Evolutionary conservation across 2,329 filamentous ascomycete species (phyloP).

Genomic region (Cryphonectria naterciae): DNA sequence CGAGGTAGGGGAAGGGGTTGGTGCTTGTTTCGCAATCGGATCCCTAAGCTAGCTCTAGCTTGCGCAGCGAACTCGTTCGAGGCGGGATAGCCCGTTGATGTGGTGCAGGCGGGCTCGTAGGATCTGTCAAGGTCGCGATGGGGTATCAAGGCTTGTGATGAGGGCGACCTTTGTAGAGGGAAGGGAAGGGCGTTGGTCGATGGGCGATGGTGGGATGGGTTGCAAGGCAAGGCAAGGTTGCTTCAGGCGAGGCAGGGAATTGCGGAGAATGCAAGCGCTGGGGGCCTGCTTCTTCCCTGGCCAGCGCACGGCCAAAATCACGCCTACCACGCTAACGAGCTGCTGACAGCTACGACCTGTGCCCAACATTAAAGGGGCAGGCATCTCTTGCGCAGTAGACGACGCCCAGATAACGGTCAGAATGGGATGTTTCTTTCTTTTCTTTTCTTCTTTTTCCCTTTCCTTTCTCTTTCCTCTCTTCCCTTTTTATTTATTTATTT

Average conservation of each 20-base stretch:
- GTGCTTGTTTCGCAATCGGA: constrained; percentile 23
- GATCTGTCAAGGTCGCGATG: constrained; percentile 20
- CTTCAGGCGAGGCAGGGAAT: constrained; percentile 18
- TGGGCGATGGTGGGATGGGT: constrained; percentile 26
- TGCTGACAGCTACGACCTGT: not conserved
- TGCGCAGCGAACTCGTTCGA: constrained; percentile 18
- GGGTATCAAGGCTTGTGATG: constrained; percentile 30
- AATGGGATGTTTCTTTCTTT: not conserved
- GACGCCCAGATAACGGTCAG: not conserved
- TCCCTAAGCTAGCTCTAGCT: constrained; percentile 19
- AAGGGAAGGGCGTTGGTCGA: constrained; percentile 6
- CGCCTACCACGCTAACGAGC: constrained; percentile 4
- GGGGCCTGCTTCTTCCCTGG: not conserved
- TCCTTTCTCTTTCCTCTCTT: not conserved
- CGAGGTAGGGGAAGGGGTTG: constrained; percentile 20
- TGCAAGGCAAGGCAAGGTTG: constrained; percentile 23
- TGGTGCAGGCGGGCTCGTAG: constrained; percentile 12
- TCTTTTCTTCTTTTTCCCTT: not conserved
- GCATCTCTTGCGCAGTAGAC: not conserved
- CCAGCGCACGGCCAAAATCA: constrained; percentile 3
- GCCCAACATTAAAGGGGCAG: not conserved
- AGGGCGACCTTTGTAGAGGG: constrained; percentile 3
- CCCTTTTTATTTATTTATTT: too few species aligned
- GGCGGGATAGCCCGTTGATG: constrained; percentile 10
- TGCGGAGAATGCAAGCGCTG: constrained; percentile 6